Base-by-base conservation (phyloP, 306 rosid species). In the Abrus pulchellus region DNA sequence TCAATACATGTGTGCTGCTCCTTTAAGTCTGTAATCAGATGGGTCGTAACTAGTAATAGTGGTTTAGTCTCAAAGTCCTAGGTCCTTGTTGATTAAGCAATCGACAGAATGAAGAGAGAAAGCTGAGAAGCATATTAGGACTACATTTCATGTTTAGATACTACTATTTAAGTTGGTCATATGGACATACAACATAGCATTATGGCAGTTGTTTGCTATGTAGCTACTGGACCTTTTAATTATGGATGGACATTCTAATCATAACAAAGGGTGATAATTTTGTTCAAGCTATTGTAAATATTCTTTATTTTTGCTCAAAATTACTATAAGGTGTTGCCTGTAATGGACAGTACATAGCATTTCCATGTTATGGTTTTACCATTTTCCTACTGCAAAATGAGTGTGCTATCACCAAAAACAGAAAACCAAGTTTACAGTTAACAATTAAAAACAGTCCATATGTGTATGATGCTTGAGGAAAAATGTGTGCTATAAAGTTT, bases 381-480 rank as follows among this genome's bases (percentile, higher is more conserved):
- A 61, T 62, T 74, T 52, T 77, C 27, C 78, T 9, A 30, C 10
- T 63, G 66, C 29, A 56, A 55, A 45, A 56, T 55, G 55, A 69
- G 29, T 32, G 45, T 28, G 38, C 62, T 71, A 49, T 72, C 8
- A 27, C 43, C 13, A 43, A 53, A 69, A 30, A 57, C 52, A 20
- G 20, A 14, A 55, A 73, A 55, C 28, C 43, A 72, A 59, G 32
- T 59, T 14, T 73, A 28, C 47, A 60, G 48, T 47, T 48, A 33
- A 66, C 59, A 30, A 38, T 57, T 68, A 49, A 75, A 82, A 67
- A 72, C 28, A 40, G 77, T 68, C 33, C 61, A 47, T 50, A 49
- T n/a, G 52, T 62, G 40, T 81, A 66, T 67, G 47, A 83, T 76
- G 77, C 83, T 82, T 64, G 77, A 80, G 77, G 61, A 47, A 47